These are phyloP conservation scores for Podospora comata DNA, from an alignment of 495 filamentous ascomycete species.

Conservation along the genomic window DNA sequence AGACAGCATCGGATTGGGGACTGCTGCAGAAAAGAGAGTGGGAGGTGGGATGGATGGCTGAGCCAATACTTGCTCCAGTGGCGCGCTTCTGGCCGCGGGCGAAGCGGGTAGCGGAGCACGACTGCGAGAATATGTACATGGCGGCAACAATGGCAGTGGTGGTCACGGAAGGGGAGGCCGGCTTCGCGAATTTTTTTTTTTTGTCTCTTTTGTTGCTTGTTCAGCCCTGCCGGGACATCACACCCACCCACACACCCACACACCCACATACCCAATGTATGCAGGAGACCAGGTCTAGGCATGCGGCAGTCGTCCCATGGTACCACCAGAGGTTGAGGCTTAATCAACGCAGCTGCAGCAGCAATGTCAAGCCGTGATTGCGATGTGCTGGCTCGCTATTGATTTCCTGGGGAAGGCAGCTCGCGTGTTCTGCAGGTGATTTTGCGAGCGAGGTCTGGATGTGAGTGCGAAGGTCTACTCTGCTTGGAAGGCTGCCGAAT, in stretches of 20 bases:
- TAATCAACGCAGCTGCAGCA: not conserved
- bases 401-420: not conserved
- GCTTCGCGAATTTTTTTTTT: not conserved
- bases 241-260: not conserved
- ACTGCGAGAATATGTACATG: slow-evolving; percentile 2
- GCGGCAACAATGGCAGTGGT: not conserved
- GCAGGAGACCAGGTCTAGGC: not conserved
- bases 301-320: not conserved
- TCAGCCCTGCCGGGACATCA: slow-evolving; percentile 9
- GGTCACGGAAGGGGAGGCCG: not conserved
- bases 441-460: not conserved
- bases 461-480: not conserved
- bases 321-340: not conserved
- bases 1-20: not conserved
- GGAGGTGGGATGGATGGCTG: too few relatives aligned
- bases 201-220: not conserved
- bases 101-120: not conserved
- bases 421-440: not conserved
- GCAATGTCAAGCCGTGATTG: not conserved
- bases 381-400: not conserved
- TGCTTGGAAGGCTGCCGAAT: not conserved
- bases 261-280: not conserved
- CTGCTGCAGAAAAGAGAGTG: not conserved
- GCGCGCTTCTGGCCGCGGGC: too few relatives aligned
- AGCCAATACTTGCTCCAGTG: too few relatives aligned